Percentiles rank a stretch among this genome's conserved stretches.
These are phyloP conservation scores for Pelargonium nanum DNA, from an alignment of 345 rosid genomes.

Conservation along the genomic window DNA sequence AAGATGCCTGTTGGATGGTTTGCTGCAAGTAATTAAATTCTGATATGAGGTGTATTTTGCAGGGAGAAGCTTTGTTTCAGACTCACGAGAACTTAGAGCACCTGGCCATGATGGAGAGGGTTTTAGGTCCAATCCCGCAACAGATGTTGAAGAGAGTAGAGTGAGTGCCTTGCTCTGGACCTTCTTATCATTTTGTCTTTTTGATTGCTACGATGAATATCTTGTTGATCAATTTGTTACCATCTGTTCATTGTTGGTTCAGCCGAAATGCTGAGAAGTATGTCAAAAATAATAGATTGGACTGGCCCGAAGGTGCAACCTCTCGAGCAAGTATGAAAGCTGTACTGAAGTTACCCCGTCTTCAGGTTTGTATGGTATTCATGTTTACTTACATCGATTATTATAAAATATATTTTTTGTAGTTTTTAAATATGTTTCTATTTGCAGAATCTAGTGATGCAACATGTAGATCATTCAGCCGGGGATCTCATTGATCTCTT, in stretches of 20 bases:
- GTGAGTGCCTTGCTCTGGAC: constrained; percentile 23
- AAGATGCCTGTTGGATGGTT: not conserved
- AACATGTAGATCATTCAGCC: constrained; percentile 63
- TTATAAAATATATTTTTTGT: not conserved
- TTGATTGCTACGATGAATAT: not conserved
- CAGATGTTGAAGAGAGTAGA: constrained; percentile 47
- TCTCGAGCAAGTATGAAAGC: constrained; percentile 60
- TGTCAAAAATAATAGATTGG: constrained; percentile 43
- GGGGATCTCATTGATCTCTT: constrained; percentile 51
- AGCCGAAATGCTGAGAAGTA: constrained; percentile 59
- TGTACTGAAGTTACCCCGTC: constrained; percentile 46
- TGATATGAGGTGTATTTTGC: constrained; percentile 8
- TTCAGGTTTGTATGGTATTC: constrained; percentile 30
- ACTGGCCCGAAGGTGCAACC: constrained; percentile 65
- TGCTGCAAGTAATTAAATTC: not conserved
- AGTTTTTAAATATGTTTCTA: not conserved
- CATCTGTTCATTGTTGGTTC: constrained; percentile 11
- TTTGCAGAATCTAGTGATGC: constrained; percentile 57
- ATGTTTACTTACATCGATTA: not conserved
- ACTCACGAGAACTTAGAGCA: constrained; percentile 67
- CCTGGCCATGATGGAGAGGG: constrained; percentile 72
- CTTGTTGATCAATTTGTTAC: constrained; percentile 2
- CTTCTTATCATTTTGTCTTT: not conserved
- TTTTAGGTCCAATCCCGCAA: constrained; percentile 52
- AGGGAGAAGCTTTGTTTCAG: constrained; percentile 75